Conservation (phyloP, 139 green algal species). For the Chlorella sp. region DNA sequence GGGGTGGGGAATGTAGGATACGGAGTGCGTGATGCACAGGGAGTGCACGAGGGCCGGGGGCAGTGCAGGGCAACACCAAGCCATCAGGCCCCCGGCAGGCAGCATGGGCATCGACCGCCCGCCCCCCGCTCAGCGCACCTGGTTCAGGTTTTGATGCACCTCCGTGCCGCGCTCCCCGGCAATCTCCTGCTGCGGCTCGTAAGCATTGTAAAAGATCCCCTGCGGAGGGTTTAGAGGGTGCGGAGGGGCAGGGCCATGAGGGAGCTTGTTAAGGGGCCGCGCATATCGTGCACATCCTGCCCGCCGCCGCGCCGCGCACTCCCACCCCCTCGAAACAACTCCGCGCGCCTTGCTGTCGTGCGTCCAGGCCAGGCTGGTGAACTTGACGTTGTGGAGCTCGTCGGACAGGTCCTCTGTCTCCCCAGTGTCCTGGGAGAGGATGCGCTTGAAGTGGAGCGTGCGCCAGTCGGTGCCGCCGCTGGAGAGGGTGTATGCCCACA, state of each 20-base stretch:
- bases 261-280: neutral
- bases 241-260: neutral
- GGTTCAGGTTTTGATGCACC: constrained; percentile 74
- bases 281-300: neutral
- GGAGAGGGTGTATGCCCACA: constrained; percentile 74
- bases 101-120: too few species aligned
- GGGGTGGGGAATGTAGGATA: too few species aligned
- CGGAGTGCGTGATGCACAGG: too few species aligned
- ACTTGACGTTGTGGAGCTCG: constrained; percentile 86
- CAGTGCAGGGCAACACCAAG: neutral
- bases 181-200: constrained; percentile 18
- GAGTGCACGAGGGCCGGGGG: neutral
- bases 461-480: constrained; percentile 82
- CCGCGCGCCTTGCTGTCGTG: constrained; percentile 68
- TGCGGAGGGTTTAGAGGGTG: neutral
- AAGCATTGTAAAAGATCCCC: constrained; percentile 92
- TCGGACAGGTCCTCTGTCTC: constrained; percentile 58
- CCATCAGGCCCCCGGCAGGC: too few species aligned
- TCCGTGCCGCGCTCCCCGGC: constrained; percentile 77
- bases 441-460: constrained; percentile 64
- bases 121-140: too few species aligned
- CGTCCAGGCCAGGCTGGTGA: constrained; percentile 83
- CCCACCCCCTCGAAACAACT: neutral
- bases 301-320: neutral
- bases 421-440: constrained; percentile 58